Evolutionary conservation across 2,329 filamentous ascomycete genomes (phyloP), one percentile per base, ranked within the genome.

Genomic region (Fusarium mundagurra): DNA sequence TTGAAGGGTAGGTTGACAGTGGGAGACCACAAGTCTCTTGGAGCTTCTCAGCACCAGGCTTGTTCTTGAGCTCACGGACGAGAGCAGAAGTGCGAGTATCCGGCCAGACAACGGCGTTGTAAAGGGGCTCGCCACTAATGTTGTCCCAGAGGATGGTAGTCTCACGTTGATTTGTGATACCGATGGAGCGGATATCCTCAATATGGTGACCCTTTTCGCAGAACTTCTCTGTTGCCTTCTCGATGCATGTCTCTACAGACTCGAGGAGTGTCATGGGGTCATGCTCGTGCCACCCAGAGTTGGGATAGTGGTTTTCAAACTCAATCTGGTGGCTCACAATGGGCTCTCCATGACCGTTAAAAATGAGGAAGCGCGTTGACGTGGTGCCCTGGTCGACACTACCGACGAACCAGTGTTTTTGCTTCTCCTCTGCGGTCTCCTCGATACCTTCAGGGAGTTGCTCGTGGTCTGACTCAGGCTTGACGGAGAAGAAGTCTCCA

Each of bases 351-450:
- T 89, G 85, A 73, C 90, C 91, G 83, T 97, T 92, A 85, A 98
- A 98, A 80, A 98, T 95, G 77, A 98, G 89, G 84, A 98, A 98
- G 43, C 95, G 90, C 39, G 94, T 94, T 67, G 93, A 96, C 38
- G 95, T 98, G 18, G 95, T 98, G 67, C 95, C 95, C 80, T 97
- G 94, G 81, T 98, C 95, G 81, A 98, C 95, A 76, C 93, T 94
- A 69, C 94, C 95, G 69, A 97, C 92, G 79, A 94, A 97, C 84
- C 89, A 89, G 64, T 92, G 76, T 54, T 79, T 71, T 53, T 74
- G 64, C 47, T 76, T 72, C 69, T 83, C 80, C 20, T 81, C 78
- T 22, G 78, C 78, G 4, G 82, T 83, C 61, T 80, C 77, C 22
- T 61, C 70, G 36, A 83, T 80, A 61, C 78, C 80, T 14, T 69